Evolutionary conservation across 305 asterid species (phyloP), one percentile per base, ranked within the genome.

Genomic region (Stenogyne calaminthoides): DNA sequence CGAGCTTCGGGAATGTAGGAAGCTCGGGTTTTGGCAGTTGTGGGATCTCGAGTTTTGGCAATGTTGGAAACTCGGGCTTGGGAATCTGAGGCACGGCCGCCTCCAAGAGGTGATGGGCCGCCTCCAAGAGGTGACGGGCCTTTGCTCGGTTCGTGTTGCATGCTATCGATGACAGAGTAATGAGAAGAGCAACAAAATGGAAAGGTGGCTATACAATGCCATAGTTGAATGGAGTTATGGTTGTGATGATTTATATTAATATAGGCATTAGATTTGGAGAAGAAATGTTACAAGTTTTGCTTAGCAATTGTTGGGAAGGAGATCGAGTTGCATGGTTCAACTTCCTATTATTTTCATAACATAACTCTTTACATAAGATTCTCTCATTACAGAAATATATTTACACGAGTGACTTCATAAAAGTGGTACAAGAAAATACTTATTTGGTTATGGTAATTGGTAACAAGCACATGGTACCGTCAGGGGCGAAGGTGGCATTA

Each of bases 1-100:
- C 55, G 9, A 60, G 73, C 25, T 75, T 67, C 0, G 71, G 71
- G n/a, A 64, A 0, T 55, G 9, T 19, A 5, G 66, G 67, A 0
- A 37, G 0, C 46, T 39, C 66, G 1, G 15, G 32, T 7, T 73
- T 73, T 1, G 78, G 72, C 20, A 52, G 1, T 39, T 40, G 44
- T 9, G 71, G 70, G 77, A 58, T 6, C 40, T 11, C 64, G 18
- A 20, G 19, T 47, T 47, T 47, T 47, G 54, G 54, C 74, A 89
- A 86, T 36, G 83, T 88, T 12, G 94, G 59, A 6, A 49, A 1
- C 19, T 49, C 55, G 7, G 18, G 18, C 10, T 47, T 71, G 0
- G n/a, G n/a, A n/a, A n/a, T n/a, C n/a, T n/a, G n/a, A n/a, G n/a
- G n/a, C n/a, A n/a, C n/a, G 15, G 54, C 54, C 0, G 19, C 54